Conservation (phyloP, 495 filamentous ascomycete species). For the Daldinia decipiens region DNA sequence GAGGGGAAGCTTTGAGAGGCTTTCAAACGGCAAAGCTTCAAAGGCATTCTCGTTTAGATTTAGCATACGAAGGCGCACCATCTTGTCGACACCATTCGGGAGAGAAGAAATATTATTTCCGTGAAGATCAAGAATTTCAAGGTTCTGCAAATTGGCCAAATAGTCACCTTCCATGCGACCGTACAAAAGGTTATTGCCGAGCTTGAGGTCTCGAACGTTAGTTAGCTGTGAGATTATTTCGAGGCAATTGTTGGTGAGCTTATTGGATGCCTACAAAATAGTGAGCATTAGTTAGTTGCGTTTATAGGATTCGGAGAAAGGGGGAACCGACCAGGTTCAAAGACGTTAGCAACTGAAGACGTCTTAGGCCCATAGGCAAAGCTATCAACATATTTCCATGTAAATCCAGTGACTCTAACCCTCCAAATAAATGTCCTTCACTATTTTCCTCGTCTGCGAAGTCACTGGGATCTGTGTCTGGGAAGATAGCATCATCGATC, state of each 20-base stretch:
- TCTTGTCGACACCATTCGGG: slow-evolving; percentile 70
- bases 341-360: slow-evolving; percentile 75
- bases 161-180: slow-evolving; percentile 66
- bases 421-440: slow-evolving; percentile 81
- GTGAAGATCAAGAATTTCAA: slow-evolving; percentile 85
- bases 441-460: slow-evolving; percentile 68
- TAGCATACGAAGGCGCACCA: slow-evolving; percentile 74
- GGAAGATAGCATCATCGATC: slow-evolving; percentile 78
- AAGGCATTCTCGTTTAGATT: slow-evolving; percentile 83
- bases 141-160: slow-evolving; percentile 67
- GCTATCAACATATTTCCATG: slow-evolving; percentile 80
- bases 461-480: slow-evolving; percentile 70
- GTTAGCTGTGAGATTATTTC: slow-evolving; percentile 76
- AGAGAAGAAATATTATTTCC: slow-evolving; percentile 81
- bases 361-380: slow-evolving; percentile 78
- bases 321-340: slow-evolving; percentile 75
- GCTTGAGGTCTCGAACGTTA: slow-evolving; percentile 78
- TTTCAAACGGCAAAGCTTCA: slow-evolving; percentile 72
- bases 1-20: slow-evolving; percentile 72
- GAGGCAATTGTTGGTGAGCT: slow-evolving; percentile 73
- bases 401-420: slow-evolving; percentile 82
- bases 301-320: not conserved
- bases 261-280: slow-evolving; percentile 74
- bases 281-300: slow-evolving; percentile 24
- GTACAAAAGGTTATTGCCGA: slow-evolving; percentile 79